These are phyloP conservation scores for Taiozyma sp. DNA, from an alignment of 1,139 yeast species.

Conservation along the genomic window DNA sequence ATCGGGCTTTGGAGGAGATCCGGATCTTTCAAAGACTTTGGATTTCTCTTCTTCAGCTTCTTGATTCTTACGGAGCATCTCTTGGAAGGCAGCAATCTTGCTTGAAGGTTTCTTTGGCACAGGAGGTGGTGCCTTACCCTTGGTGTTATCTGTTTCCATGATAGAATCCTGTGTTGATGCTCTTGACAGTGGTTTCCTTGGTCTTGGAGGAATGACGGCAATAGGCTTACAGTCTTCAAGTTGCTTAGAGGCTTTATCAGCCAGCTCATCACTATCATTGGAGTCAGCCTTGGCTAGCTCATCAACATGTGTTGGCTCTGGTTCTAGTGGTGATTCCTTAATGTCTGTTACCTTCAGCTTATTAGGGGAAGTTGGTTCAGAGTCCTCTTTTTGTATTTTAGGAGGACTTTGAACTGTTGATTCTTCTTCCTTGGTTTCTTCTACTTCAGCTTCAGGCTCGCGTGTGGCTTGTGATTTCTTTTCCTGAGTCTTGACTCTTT, in stretches of 20 bases:
- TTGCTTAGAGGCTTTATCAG: neutral
- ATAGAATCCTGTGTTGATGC: neutral
- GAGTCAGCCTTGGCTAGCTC: neutral
- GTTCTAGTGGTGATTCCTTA: neutral
- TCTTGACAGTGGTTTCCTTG: neutral
- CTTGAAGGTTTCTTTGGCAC: slow-evolving; percentile 75
- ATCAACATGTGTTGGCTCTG: neutral
- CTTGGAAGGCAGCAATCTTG: slow-evolving; percentile 76
- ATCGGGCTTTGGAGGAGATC: slow-evolving; percentile 1
- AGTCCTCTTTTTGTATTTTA: neutral
- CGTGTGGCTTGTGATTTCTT: neutral
- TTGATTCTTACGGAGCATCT: slow-evolving; percentile 52
- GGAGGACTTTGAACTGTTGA: neutral
- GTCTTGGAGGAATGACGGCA: slow-evolving; percentile 4
- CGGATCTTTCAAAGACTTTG: slow-evolving; percentile 5
- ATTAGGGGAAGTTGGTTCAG: neutral
- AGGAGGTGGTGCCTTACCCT: slow-evolving; percentile 48
- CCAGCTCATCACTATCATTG: neutral
- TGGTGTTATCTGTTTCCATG: neutral
- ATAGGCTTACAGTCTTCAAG: neutral
- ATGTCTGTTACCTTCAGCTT: neutral
- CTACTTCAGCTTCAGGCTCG: neutral
- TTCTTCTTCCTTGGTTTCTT: neutral
- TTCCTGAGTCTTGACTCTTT: slow-evolving; percentile 1
- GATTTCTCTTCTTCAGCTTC: slow-evolving; percentile 18